Percentiles rank a stretch among this genome's conserved stretches.
These are phyloP conservation scores for Colletotrichum sp. DNA, from an alignment of 2,329 filamentous ascomycete species.

Conservation along the genomic window DNA sequence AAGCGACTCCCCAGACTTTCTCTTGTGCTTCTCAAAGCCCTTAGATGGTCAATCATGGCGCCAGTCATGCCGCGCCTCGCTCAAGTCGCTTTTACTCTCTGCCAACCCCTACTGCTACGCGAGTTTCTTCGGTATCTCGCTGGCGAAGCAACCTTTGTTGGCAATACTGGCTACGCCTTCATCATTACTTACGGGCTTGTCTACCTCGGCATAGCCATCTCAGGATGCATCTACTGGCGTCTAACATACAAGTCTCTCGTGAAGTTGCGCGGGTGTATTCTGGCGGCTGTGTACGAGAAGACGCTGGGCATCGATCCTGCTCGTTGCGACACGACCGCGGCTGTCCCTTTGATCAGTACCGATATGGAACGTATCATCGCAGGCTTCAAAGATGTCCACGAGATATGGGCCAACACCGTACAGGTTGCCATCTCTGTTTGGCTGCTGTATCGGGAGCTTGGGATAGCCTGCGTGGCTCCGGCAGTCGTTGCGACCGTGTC, in stretches of 20 bases:
- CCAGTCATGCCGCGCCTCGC: constrained; percentile 37
- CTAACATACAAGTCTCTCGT: constrained; percentile 35
- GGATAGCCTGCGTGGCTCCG: background rate
- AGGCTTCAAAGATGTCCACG: constrained; percentile 40
- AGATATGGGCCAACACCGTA: constrained; percentile 43
- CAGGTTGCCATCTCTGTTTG: constrained; percentile 50
- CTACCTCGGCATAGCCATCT: constrained; percentile 45
- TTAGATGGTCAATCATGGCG: constrained; percentile 22
- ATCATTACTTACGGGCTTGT: constrained; percentile 45
- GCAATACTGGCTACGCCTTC: constrained; percentile 42
- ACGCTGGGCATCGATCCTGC: constrained; percentile 37
- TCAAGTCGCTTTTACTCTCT: constrained; percentile 36
- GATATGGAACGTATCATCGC: constrained; percentile 48
- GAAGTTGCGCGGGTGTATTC: constrained; percentile 33
- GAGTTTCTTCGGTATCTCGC: constrained; percentile 32
- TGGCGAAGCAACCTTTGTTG: background rate
- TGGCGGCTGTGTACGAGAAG: constrained; percentile 54
- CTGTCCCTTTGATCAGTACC: constrained; percentile 51
- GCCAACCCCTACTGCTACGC: constrained; percentile 42
- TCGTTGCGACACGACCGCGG: constrained; percentile 32
- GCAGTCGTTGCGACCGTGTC: constrained; percentile 36
- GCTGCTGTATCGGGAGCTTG: constrained; percentile 44
- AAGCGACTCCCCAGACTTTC: background rate
- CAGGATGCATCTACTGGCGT: constrained; percentile 39
- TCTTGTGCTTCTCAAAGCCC: background rate